Evolutionary conservation across 2,329 filamentous ascomycete species (phyloP), one percentile per base, ranked within the genome.

Genomic region (Fusarium ambrosium): DNA sequence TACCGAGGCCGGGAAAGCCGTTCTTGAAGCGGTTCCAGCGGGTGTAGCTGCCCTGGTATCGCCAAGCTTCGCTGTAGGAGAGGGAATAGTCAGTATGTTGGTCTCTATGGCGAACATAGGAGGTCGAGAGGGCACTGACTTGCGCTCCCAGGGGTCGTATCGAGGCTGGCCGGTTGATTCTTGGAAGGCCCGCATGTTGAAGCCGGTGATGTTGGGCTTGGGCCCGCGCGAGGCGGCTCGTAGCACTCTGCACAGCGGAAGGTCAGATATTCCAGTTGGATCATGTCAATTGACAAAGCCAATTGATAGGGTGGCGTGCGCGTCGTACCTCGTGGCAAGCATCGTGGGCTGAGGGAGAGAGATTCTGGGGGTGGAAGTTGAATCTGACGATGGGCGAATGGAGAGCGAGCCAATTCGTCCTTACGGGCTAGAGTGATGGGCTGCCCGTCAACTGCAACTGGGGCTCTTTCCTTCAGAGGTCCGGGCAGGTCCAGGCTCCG

Each of bases 1-100:
- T 97, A 75, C 97, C 97, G 79, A 99, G 89, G 71, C 97, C 97
- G 41, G 97, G 97, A 82, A 99, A 95, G 74, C 91, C 88, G 80
- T 90, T 88, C 87, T 92, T 95, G 88, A 98, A 97, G 79, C 97
- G 93, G 87, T 98, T 97, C 86, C 88, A 93, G 79, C 96, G 91
- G 76, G 92, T 93, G 88, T 98, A 98, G 64, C 91, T 92, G 74
- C 96, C 97, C 39, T 90, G 92, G 88, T 98, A 98, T 85, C 97
- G 91, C 97, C 97, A 99, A 82, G 94, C 90, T 88, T 99, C 97
- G 82, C 97, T 99, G 83, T 75, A 34, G n/a, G 34, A 27, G 41
- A 29, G 14, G 20, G 43, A 58, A 59, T 48, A 62, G 70, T 76
- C 36, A 75, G 72, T 32, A 68, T 32, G 27, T 14, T 20, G 14